Percentiles rank a stretch among this genome's conserved stretches.
Evolutionary conservation across 2,329 filamentous ascomycete genomes (phyloP).

Genomic region (Alternaria burnsii): DNA sequence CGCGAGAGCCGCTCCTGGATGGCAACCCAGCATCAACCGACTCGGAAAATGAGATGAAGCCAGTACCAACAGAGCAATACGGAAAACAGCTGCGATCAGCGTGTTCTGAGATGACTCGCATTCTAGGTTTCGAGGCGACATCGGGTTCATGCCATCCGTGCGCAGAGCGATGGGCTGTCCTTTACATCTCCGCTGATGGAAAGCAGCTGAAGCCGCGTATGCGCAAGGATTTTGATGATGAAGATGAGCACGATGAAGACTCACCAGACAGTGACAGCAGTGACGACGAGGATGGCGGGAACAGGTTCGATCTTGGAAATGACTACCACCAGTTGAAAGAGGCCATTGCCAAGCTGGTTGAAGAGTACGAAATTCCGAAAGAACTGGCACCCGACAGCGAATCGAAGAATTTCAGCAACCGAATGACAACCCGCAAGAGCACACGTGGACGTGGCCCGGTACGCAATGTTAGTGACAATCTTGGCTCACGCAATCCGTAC

Average conservation of each 20-base stretch:
- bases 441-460: slow-evolving; percentile 38
- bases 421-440: slow-evolving; percentile 62
- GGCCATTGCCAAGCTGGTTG: slow-evolving; percentile 80
- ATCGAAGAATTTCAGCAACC: slow-evolving; percentile 74
- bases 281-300: slow-evolving; percentile 55
- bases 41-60: slow-evolving; percentile 55
- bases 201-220: slow-evolving; percentile 74
- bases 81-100: slow-evolving; percentile 68
- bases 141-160: slow-evolving; percentile 79
- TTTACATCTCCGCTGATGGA: slow-evolving; percentile 80
- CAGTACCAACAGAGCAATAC: slow-evolving; percentile 55
- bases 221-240: slow-evolving; percentile 74
- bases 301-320: slow-evolving; percentile 70
- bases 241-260: slow-evolving; percentile 69
- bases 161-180: slow-evolving; percentile 81
- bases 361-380: slow-evolving; percentile 82
- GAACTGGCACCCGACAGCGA: slow-evolving; percentile 67
- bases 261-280: slow-evolving; percentile 61
- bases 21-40: slow-evolving; percentile 35
- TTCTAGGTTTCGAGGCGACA: slow-evolving; percentile 69
- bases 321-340: slow-evolving; percentile 84
- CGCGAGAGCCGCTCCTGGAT: slow-evolving; percentile 70
- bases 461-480: slow-evolving; percentile 38
- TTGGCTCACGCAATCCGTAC: slow-evolving; percentile 63
- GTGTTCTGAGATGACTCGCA: slow-evolving; percentile 74